Conservation (phyloP, 257 asterid genomes). For the Primulina tabacum region DNA sequence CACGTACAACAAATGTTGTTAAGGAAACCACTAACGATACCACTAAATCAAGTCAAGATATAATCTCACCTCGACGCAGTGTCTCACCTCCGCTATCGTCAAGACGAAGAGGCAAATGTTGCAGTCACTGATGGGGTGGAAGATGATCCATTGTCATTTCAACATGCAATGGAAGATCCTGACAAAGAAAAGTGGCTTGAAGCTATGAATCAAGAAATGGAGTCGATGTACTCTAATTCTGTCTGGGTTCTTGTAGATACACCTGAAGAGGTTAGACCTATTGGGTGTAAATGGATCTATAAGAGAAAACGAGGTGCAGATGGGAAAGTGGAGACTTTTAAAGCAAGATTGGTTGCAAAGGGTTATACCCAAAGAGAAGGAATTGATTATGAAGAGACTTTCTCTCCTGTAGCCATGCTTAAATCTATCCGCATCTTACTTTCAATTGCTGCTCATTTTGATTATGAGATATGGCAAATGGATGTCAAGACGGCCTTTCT, state of each 20-base stretch:
- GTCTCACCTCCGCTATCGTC: background rate
- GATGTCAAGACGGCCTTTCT: background rate
- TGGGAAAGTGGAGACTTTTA: background rate
- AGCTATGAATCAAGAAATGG: too few relatives aligned
- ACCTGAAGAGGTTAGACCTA: background rate
- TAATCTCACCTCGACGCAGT: background rate
- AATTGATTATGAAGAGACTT: background rate
- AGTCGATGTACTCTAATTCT: too few relatives aligned
- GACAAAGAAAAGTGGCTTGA: too few relatives aligned
- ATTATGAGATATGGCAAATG: background rate
- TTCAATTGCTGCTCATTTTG: background rate
- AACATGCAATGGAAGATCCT: too few relatives aligned
- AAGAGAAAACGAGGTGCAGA: background rate
- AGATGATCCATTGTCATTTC: background rate
- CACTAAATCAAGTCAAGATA: background rate
- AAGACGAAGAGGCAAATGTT: background rate
- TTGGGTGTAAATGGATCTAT: background rate
- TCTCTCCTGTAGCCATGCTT: background rate
- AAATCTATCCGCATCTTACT: too few relatives aligned
- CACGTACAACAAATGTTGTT: background rate
- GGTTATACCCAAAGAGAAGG: background rate
- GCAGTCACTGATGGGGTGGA: background rate
- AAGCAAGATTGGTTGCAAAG: background rate
- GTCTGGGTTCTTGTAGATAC: background rate
- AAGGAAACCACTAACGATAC: background rate